Evolutionary conservation across 2,329 filamentous ascomycete species (phyloP).

Genomic region (Monosporascus ibericus): DNA sequence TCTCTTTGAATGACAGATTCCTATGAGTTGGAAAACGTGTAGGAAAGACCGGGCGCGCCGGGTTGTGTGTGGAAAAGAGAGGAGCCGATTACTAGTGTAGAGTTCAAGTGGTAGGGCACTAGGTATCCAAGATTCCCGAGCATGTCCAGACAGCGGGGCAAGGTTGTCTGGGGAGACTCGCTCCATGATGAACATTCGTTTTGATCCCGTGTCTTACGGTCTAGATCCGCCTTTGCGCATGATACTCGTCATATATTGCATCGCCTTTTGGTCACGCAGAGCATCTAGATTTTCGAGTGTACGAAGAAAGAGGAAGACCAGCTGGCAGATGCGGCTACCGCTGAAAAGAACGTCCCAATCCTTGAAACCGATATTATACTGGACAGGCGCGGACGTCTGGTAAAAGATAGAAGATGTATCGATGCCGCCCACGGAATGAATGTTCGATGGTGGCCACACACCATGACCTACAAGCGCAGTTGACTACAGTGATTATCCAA

Average conservation of each 20-base stretch:
- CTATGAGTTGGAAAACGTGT: not conserved
- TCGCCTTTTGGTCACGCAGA: not conserved
- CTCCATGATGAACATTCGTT: not conserved
- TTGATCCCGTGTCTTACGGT: not conserved
- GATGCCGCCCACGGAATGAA: not conserved
- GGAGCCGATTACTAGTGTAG: no score
- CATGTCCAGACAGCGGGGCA: no score
- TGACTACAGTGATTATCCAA: not conserved
- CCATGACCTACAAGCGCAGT: not conserved
- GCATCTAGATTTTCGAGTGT: not conserved
- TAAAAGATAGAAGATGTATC: not conserved
- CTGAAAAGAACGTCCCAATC: not conserved
- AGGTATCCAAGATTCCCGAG: no score
- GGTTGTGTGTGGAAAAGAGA: no score
- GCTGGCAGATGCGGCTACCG: not conserved
- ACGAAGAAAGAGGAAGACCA: not conserved
- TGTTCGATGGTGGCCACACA: not conserved
- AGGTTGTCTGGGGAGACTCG: no score
- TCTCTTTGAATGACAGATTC: not conserved
- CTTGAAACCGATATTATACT: not conserved
- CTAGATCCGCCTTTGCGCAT: not conserved
- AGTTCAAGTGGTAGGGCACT: no score
- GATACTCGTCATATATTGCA: not conserved
- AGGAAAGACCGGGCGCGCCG: no score
- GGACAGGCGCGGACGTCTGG: not conserved